Evolutionary conservation across 108 stramenopile genomes (phyloP).

Genomic region (Nannochloropsis gaditana): DNA sequence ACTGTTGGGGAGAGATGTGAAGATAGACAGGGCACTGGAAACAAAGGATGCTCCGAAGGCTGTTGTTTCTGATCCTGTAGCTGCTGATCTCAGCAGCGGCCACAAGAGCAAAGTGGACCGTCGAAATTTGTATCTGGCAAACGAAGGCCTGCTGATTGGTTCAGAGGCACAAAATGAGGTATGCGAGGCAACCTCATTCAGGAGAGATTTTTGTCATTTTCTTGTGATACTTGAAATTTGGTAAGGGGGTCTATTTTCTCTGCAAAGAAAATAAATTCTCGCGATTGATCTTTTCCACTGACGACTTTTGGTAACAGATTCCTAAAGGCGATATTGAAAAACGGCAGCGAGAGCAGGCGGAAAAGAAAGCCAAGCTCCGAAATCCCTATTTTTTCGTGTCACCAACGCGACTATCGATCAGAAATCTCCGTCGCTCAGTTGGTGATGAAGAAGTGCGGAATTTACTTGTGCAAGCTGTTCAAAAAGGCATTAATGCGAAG

Average conservation of each 20-base stretch:
- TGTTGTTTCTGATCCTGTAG: not conserved
- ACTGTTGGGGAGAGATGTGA: not conserved
- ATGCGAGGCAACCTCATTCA: conserved; percentile 41
- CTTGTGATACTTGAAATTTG: no score
- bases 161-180: conserved; percentile 28
- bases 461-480: conserved; percentile 63
- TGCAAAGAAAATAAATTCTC: no score
- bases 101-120: conserved; percentile 59
- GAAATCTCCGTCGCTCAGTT: conserved; percentile 71
- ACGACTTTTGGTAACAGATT: conserved; percentile 61
- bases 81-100: not conserved
- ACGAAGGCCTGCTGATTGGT: conserved; percentile 75
- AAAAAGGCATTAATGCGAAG: conserved; percentile 63
- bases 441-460: conserved; percentile 71
- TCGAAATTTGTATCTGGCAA: conserved; percentile 85
- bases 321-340: conserved; percentile 78
- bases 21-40: not conserved
- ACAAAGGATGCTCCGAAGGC: not conserved
- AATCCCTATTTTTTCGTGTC: conserved; percentile 96
- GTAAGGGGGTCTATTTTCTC: no score
- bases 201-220: not conserved
- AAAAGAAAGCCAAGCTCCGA: conserved; percentile 84
- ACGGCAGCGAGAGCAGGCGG: conserved; percentile 71
- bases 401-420: conserved; percentile 73
- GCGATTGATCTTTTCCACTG: no score